Conservation (phyloP, 305 asterid genomes). For the Fraxinus velutina region DNA sequence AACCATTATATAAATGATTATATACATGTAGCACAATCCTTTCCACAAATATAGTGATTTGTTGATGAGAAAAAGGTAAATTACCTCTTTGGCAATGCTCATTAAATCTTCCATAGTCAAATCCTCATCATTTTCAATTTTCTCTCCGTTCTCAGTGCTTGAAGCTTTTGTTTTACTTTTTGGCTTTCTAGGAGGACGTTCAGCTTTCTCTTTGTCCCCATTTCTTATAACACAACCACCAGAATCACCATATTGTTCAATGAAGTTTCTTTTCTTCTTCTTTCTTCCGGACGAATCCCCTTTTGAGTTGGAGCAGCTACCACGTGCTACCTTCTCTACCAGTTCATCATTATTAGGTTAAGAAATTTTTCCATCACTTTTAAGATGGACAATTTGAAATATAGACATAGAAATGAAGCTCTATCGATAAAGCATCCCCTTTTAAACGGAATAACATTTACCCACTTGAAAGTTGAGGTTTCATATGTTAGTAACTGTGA, state of each 20-base stretch:
- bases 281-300: neutral
- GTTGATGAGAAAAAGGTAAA: neutral
- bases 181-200: neutral
- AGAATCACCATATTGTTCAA: neutral
- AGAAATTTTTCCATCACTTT: neutral
- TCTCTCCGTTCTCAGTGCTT: conserved; percentile 9
- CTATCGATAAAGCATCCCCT: neutral
- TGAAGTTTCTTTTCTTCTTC: neutral
- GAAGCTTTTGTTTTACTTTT: neutral
- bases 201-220: neutral
- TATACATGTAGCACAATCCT: neutral
- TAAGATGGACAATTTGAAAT: neutral
- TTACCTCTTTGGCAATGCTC: conserved; percentile 47
- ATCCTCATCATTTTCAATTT: conserved; percentile 27
- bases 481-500: neutral
- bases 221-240: neutral
- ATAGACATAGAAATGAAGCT: neutral
- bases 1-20: neutral
- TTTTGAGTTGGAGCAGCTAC: neutral
- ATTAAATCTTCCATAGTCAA: conserved; percentile 43
- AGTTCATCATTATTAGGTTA: neutral
- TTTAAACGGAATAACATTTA: neutral
- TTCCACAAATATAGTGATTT: neutral
- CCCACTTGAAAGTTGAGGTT: neutral
- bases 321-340: neutral